Conservation (phyloP, 108 stramenopile genomes). For the Skeletonema menzelii region DNA sequence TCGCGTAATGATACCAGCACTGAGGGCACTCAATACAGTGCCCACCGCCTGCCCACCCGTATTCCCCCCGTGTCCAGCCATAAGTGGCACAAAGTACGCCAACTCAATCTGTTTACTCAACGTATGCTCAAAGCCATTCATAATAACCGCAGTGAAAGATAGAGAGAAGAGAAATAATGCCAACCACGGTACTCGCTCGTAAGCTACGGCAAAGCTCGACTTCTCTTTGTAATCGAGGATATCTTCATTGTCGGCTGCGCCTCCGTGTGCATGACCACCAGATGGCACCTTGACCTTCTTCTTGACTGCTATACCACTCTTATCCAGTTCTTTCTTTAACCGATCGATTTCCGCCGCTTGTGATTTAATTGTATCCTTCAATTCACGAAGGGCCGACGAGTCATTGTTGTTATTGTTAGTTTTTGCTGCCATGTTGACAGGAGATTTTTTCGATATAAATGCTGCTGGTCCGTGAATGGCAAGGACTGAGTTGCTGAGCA, state of each 20-base stretch:
- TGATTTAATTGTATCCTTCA: slow-evolving; percentile 76
- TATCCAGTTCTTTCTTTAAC: slow-evolving; percentile 40
- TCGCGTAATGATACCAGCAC: slow-evolving; percentile 56
- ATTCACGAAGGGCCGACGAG: slow-evolving; percentile 61
- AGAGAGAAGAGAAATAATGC: slow-evolving; percentile 77
- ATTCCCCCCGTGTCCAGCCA: slow-evolving; percentile 91
- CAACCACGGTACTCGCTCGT: slow-evolving; percentile 79
- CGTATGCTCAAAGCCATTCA: slow-evolving; percentile 91
- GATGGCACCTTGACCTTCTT: slow-evolving; percentile 22
- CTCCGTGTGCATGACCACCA: slow-evolving; percentile 45
- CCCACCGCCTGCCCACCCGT: slow-evolving; percentile 90
- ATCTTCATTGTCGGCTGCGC: slow-evolving; percentile 39
- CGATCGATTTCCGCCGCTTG: slow-evolving; percentile 72
- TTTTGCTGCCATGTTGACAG: slow-evolving; percentile 10
- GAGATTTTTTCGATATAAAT: background rate
- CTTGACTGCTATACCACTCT: slow-evolving; percentile 1
- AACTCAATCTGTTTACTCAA: slow-evolving; percentile 85
- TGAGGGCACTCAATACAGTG: slow-evolving; percentile 79
- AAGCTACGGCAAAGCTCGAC: slow-evolving; percentile 67
- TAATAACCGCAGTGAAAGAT: slow-evolving; percentile 80
- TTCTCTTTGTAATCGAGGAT: slow-evolving; percentile 57
- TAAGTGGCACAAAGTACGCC: slow-evolving; percentile 87
- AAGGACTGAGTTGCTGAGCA: background rate
- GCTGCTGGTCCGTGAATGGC: background rate
- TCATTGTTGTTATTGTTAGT: slow-evolving; percentile 1